phyloP scores from a whole-genome alignment of 2,329 filamentous ascomycete genomes.

The Harringtonia aguacate region DNA sequence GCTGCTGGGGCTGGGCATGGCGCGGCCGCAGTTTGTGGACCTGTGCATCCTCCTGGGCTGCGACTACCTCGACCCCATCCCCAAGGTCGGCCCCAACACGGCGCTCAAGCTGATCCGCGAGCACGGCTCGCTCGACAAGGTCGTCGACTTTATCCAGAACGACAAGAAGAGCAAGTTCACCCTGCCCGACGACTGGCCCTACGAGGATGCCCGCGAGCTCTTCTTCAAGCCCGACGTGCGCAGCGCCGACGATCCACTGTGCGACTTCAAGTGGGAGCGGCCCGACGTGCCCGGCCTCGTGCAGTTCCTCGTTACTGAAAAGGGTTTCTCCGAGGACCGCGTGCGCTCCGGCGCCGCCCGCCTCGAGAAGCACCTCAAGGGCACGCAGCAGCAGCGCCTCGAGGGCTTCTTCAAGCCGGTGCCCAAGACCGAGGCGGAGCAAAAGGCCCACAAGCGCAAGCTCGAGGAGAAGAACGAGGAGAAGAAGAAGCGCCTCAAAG shows the following conservation, averaged over 20 bases:
- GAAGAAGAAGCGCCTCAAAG: slow-evolving; percentile 91
- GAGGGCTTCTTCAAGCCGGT: slow-evolving; percentile 96
- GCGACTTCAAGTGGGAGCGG: slow-evolving; percentile 96
- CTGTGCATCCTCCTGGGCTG: slow-evolving; percentile 95
- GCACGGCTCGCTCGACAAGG: slow-evolving; percentile 75
- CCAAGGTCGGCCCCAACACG: slow-evolving; percentile 85
- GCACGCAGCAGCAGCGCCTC: slow-evolving; percentile 76
- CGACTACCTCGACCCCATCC: slow-evolving; percentile 94
- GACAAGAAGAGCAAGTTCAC: slow-evolving; percentile 70
- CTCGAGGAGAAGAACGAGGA: slow-evolving; percentile 84
- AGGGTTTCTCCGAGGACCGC: slow-evolving; percentile 93
- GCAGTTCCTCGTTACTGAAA: slow-evolving; percentile 82
- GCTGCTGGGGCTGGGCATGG: slow-evolving; percentile 79
- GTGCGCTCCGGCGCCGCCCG: slow-evolving; percentile 70
- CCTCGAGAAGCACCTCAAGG: slow-evolving; percentile 84
- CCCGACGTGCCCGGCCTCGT: slow-evolving; percentile 86
- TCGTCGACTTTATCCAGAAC: slow-evolving; percentile 69
- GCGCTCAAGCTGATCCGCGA: slow-evolving; percentile 92
- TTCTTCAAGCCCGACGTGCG: slow-evolving; percentile 90
- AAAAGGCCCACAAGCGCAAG: slow-evolving; percentile 81
- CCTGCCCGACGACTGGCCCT: slow-evolving; percentile 96
- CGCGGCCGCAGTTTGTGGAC: slow-evolving; percentile 79
- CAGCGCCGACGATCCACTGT: slow-evolving; percentile 69
- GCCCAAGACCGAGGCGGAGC: slow-evolving; percentile 78
- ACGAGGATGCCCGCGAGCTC: slow-evolving; percentile 77